phyloP scores from a whole-genome alignment of 768 basidiomycete species.

The Solioccasus polychromus region DNA sequence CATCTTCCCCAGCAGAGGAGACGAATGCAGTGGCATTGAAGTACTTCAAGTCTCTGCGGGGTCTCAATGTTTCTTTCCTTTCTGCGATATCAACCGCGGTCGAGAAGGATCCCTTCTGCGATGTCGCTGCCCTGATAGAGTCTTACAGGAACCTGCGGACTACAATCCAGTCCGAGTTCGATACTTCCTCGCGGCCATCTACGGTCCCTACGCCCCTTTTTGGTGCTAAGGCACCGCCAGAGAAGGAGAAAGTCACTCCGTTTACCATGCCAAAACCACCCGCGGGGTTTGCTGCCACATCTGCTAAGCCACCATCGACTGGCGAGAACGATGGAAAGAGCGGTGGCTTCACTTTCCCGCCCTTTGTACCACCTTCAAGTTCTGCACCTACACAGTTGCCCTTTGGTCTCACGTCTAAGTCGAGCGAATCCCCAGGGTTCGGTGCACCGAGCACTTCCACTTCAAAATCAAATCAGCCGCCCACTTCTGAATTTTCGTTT shows the following conservation, averaged over 20 bases:
- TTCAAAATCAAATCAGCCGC: slow-evolving; percentile 5
- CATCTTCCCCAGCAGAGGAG: slow-evolving; percentile 23
- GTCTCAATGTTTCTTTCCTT: slow-evolving; percentile 66
- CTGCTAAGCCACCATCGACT: slow-evolving; percentile 9
- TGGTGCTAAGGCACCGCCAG: slow-evolving; percentile 8
- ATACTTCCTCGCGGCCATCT: slow-evolving; percentile 29
- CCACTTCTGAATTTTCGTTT: slow-evolving; percentile 21
- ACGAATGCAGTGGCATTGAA: slow-evolving; percentile 39
- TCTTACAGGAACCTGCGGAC: slow-evolving; percentile 57
- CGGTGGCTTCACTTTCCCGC: slow-evolving; percentile 25
- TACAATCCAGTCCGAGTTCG: slow-evolving; percentile 55
- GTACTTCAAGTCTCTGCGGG: slow-evolving; percentile 70
- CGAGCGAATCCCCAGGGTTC: slow-evolving; percentile 13
- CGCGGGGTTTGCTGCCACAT: slow-evolving; percentile 15
- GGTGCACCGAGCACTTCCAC: slow-evolving; percentile 7
- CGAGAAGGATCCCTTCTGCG: slow-evolving; percentile 68
- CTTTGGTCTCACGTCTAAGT: slow-evolving; percentile 18
- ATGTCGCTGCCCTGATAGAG: slow-evolving; percentile 53
- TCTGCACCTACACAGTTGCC: slow-evolving; percentile 8
- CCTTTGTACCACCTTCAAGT: slow-evolving; percentile 20
- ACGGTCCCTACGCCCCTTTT: slow-evolving; percentile 11
- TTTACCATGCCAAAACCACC: slow-evolving; percentile 37
- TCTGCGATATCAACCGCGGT: slow-evolving; percentile 56
- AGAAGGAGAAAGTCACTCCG: slow-evolving; percentile 23
- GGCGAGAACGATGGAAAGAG: slow-evolving; percentile 19